These are phyloP conservation scores for Hibiscus trionum DNA, from an alignment of 345 rosid genomes.

Conservation along the genomic window DNA sequence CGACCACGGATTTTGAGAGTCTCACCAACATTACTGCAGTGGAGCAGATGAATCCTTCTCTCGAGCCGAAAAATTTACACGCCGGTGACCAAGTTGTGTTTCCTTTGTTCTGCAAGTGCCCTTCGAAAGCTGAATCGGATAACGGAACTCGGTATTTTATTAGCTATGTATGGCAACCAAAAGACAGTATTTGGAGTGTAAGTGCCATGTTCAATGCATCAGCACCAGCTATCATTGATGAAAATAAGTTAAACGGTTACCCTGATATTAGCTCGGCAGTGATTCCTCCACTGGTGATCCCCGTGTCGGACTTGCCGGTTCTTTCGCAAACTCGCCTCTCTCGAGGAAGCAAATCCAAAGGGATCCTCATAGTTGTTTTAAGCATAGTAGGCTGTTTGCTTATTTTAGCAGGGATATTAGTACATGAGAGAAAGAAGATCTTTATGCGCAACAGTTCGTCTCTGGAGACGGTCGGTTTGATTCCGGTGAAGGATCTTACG, in stretches of 20 bases:
- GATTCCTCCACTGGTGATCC: constrained; percentile 42
- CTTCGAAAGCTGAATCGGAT: constrained; percentile 23
- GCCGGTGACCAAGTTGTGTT: constrained; percentile 34
- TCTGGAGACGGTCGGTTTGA: constrained; percentile 32
- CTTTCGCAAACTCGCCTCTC: constrained; percentile 23
- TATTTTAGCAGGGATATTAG: constrained; percentile 17
- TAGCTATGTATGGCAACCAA: constrained; percentile 49
- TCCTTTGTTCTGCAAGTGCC: constrained; percentile 60
- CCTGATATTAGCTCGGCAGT: constrained; percentile 25
- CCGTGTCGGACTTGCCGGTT: constrained; percentile 37
- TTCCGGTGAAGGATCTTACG: constrained; percentile 23
- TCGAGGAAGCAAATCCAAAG: constrained; percentile 14
- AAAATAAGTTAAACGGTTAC: constrained; percentile 28
- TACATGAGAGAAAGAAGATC: constrained; percentile 17
- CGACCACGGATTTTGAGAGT: constrained; percentile 32
- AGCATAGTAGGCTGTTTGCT: constrained; percentile 21
- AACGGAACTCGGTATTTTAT: constrained; percentile 32
- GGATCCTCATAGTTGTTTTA: constrained; percentile 13
- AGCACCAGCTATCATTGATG: constrained; percentile 22
- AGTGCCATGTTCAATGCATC: constrained; percentile 38
- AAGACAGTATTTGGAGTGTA: constrained; percentile 31
- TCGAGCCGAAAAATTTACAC: constrained; percentile 27
- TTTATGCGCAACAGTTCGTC: constrained; percentile 24
- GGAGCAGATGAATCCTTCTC: constrained; percentile 30
- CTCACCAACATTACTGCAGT: constrained; percentile 44